A percentile compares a stretch with the other conserved stretches of the same genome.
phyloP scores from a whole-genome alignment of 2,329 filamentous ascomycete genomes.

The Venturia oleaginea region DNA sequence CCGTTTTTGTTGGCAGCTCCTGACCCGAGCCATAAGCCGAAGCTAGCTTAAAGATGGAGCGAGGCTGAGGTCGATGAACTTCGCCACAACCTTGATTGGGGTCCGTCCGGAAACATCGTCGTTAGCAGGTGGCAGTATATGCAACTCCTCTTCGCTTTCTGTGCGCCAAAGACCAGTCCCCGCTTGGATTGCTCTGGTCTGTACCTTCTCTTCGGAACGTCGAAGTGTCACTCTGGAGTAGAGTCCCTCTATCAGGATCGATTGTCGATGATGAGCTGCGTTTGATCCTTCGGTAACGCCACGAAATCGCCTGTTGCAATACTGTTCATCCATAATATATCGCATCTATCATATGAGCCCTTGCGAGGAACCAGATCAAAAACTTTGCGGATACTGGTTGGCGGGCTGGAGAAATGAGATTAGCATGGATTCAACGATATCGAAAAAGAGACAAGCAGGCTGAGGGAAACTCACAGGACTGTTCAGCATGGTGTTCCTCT shows the following conservation, averaged over 20 bases:
- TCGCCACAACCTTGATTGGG: neutral
- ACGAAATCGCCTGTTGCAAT: neutral
- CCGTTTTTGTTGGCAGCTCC: neutral
- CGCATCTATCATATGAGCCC: neutral
- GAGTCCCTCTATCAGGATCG: neutral
- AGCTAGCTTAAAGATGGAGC: neutral
- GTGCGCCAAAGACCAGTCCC: neutral
- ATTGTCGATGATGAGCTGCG: neutral
- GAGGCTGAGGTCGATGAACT: neutral
- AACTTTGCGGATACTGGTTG: constrained; percentile 42
- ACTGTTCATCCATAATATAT: neutral
- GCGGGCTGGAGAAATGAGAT: constrained; percentile 33
- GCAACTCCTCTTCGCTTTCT: neutral
- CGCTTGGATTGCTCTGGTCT: neutral
- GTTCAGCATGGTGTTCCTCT: constrained; percentile 89
- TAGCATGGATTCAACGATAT: constrained; percentile 20
- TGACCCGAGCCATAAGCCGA: neutral
- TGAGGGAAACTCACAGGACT: constrained; percentile 66
- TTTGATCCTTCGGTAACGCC: neutral
- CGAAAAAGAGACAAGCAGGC: neutral
- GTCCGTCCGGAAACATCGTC: neutral
- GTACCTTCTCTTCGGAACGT: neutral
- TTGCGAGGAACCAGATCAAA: constrained; percentile 26
- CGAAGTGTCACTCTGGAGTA: neutral
- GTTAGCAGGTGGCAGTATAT: neutral